Evolutionary conservation across 345 rosid genomes (phyloP).

Genomic region (Salix udensis): DNA sequence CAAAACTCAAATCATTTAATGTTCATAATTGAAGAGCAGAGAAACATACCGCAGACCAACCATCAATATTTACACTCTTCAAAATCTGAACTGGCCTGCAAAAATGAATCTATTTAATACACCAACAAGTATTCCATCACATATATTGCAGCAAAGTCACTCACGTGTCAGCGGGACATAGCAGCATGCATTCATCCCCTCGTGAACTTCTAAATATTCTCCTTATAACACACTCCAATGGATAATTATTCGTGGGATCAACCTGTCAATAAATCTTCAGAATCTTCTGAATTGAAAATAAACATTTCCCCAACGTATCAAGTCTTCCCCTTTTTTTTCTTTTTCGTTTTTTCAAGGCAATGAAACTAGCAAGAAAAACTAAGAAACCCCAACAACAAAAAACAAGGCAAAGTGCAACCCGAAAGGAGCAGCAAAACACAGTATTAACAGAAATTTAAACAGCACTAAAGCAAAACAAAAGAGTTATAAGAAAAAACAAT

Average conservation of each 20-base stretch:
- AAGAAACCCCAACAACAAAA: neutral
- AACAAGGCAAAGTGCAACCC: neutral
- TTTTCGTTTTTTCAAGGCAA: too few relatives aligned
- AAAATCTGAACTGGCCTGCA: slow-evolving; percentile 90
- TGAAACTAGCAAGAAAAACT: too few relatives aligned
- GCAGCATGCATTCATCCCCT: slow-evolving; percentile 86
- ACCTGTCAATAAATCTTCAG: slow-evolving; percentile 40
- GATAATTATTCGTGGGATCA: slow-evolving; percentile 63
- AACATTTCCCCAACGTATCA: too few relatives aligned
- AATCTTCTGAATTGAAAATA: neutral
- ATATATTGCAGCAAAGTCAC: slow-evolving; percentile 13
- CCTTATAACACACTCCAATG: slow-evolving; percentile 80
- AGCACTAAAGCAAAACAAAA: neutral
- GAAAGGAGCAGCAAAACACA: neutral
- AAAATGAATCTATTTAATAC: slow-evolving; percentile 19
- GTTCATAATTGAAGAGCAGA: neutral
- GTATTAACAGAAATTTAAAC: too few relatives aligned
- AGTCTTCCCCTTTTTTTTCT: too few relatives aligned
- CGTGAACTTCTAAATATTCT: slow-evolving; percentile 71
- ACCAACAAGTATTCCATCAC: neutral
- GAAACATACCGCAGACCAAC: slow-evolving; percentile 88
- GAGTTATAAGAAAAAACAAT: neutral
- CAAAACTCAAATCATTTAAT: neutral
- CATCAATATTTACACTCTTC: slow-evolving; percentile 75
- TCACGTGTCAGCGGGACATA: slow-evolving; percentile 89